These are phyloP conservation scores for Cicer arietinum DNA, from an alignment of 306 rosid genomes.

Conservation along the genomic window DNA sequence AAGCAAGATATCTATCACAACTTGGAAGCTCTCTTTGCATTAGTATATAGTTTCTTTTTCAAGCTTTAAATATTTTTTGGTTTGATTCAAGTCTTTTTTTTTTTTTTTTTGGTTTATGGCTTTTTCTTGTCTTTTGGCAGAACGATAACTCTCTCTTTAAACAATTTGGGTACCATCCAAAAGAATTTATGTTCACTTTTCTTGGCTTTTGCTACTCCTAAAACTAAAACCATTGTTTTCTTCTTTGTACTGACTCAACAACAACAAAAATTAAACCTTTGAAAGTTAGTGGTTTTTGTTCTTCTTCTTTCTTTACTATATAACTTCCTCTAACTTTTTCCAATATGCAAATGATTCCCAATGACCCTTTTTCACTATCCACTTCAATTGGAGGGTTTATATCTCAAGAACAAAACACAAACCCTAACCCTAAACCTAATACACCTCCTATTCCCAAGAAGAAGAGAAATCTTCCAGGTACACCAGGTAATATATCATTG, in stretches of 20 bases:
- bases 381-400: slow-evolving; percentile 55
- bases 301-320: slow-evolving; percentile 44
- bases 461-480: slow-evolving; percentile 93
- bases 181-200: slow-evolving; percentile 52
- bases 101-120: slow-evolving; percentile 48
- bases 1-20: slow-evolving; percentile 38
- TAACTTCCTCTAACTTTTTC: slow-evolving; percentile 13
- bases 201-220: slow-evolving; percentile 55
- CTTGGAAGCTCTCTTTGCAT: slow-evolving; percentile 48
- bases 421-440: slow-evolving; percentile 66
- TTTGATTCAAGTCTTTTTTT: slow-evolving; percentile 53
- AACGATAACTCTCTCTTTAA: slow-evolving; percentile 52
- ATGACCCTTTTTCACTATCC: slow-evolving; percentile 71
- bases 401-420: slow-evolving; percentile 67
- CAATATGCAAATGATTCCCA: slow-evolving; percentile 62
- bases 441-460: slow-evolving; percentile 59
- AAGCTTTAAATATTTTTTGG: slow-evolving; percentile 49
- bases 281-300: slow-evolving; percentile 55
- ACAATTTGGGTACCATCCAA: slow-evolving; percentile 57
- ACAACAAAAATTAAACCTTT: slow-evolving; percentile 36
- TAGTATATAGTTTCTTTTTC: slow-evolving; percentile 48
- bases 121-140: slow-evolving; percentile 74
- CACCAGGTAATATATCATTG: slow-evolving; percentile 62
- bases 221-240: slow-evolving; percentile 52
- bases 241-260: slow-evolving; percentile 51